These are phyloP conservation scores for Friedmanniomyces simplex DNA, from an alignment of 495 filamentous ascomycete genomes.

Conservation along the genomic window DNA sequence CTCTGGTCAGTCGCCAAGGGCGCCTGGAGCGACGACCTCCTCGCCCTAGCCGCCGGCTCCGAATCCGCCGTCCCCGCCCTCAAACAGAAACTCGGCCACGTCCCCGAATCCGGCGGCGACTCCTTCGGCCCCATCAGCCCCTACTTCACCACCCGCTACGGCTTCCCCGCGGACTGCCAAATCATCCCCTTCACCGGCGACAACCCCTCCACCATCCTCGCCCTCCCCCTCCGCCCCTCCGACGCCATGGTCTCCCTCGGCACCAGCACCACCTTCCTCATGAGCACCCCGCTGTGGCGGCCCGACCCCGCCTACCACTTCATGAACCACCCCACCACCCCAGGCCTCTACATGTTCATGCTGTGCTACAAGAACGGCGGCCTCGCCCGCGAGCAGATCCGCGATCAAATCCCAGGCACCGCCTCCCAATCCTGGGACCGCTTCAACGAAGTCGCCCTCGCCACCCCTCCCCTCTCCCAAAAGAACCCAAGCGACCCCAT, in stretches of 20 bases:
- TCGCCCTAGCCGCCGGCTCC: conserved; percentile 67
- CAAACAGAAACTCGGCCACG: conserved; percentile 66
- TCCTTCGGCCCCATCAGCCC: conserved; percentile 59
- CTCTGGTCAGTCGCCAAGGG: conserved; percentile 78
- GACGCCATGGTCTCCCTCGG: conserved; percentile 93
- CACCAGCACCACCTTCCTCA: conserved; percentile 92
- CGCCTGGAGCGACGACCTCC: conserved; percentile 59
- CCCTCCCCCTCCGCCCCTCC: conserved; percentile 69
- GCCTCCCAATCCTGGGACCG: conserved; percentile 52
- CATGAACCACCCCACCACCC: conserved; percentile 37
- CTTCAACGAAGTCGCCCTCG: conserved; percentile 62
- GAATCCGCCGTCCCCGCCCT: conserved; percentile 54
- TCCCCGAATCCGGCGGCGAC: conserved; percentile 68
- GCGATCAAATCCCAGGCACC: conserved; percentile 53
- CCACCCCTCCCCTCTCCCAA: conserved; percentile 57
- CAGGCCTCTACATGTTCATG: conserved; percentile 73
- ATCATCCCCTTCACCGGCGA: conserved; percentile 87
- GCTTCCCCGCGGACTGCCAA: conserved; percentile 62
- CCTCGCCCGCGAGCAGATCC: conserved; percentile 78
- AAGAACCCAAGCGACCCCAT: conserved; percentile 42
- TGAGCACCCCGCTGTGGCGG: conserved; percentile 83
- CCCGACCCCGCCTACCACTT: conserved; percentile 61
- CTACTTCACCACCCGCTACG: conserved; percentile 70
- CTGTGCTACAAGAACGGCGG: conserved; percentile 98
- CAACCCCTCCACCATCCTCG: conserved; percentile 90